Evolutionary conservation across 2,329 filamentous ascomycete genomes (phyloP).

Genomic region (Alternaria infectoria): DNA sequence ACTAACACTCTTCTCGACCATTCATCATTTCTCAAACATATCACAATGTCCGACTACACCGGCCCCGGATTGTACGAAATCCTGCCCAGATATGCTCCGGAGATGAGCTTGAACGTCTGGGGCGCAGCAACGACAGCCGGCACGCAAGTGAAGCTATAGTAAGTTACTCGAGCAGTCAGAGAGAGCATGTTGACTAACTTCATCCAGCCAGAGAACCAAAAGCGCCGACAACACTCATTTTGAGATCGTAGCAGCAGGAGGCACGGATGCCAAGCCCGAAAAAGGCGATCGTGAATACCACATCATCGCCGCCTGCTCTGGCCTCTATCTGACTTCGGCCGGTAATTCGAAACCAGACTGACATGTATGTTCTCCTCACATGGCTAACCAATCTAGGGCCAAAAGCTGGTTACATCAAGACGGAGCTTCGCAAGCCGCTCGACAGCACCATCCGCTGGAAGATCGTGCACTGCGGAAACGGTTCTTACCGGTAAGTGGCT

Average conservation of each 20-base stretch:
- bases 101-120: slow-evolving; percentile 1
- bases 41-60: slow-evolving; percentile 3
- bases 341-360: not conserved
- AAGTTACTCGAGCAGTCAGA: not conserved
- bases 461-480: not conserved
- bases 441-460: slow-evolving; percentile 1
- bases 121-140: not conserved
- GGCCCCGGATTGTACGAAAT: slow-evolving; percentile 3
- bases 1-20: not conserved
- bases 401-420: not conserved
- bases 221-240: not conserved
- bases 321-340: not conserved
- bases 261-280: not conserved
- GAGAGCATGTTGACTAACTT: not conserved
- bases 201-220: not conserved
- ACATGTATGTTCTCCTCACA: not conserved
- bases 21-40: not conserved
- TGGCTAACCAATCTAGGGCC: not conserved
- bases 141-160: slow-evolving; percentile 2
- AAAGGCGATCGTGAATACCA: slow-evolving; percentile 6
- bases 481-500: not conserved
- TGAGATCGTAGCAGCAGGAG: slow-evolving; percentile 1
- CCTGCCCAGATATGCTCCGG: not conserved
- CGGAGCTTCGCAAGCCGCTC: not conserved
- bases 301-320: slow-evolving; percentile 4